Evolutionary conservation across 331 rosid genomes (phyloP).

Genomic region (Quercus lobata): DNA sequence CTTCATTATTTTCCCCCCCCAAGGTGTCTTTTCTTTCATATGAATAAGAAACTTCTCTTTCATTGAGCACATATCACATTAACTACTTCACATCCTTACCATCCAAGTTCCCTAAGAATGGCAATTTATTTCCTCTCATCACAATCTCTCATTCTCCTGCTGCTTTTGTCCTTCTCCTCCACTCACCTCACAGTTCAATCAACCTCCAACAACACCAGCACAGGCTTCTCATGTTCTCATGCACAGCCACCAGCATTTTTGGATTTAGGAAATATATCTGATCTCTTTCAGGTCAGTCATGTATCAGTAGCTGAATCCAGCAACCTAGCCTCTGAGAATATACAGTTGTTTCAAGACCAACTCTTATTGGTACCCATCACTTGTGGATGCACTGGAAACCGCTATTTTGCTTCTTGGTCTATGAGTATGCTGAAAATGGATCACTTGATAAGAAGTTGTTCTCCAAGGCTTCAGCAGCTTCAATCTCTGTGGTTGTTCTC

Average conservation of each 20-base stretch:
- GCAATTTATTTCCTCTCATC: slow-evolving; percentile 23
- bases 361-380: slow-evolving; percentile 55
- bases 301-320: slow-evolving; percentile 55
- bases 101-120: slow-evolving; percentile 23
- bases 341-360: slow-evolving; percentile 36
- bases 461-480: slow-evolving; percentile 23
- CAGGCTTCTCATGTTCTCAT: slow-evolving; percentile 43
- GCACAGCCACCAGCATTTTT: slow-evolving; percentile 44
- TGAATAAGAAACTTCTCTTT: neutral
- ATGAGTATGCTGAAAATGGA: slow-evolving; percentile 69
- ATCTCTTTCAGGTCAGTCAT: slow-evolving; percentile 50
- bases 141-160: slow-evolving; percentile 31
- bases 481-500: slow-evolving; percentile 31
- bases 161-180: slow-evolving; percentile 29
- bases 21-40: too few relatives aligned
- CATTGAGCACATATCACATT: slow-evolving; percentile 7
- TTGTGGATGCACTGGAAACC: slow-evolving; percentile 56
- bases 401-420: slow-evolving; percentile 49
- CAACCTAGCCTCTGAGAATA: slow-evolving; percentile 28
- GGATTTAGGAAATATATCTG: slow-evolving; percentile 45
- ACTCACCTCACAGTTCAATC: slow-evolving; percentile 35
- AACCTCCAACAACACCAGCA: slow-evolving; percentile 14
- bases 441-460: slow-evolving; percentile 64
- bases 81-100: neutral
- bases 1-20: too few relatives aligned